Percentiles rank a stretch among this genome's conserved stretches.
Conservation (phyloP, 441 rosid genomes). For the Adansonia gregorii region DNA sequence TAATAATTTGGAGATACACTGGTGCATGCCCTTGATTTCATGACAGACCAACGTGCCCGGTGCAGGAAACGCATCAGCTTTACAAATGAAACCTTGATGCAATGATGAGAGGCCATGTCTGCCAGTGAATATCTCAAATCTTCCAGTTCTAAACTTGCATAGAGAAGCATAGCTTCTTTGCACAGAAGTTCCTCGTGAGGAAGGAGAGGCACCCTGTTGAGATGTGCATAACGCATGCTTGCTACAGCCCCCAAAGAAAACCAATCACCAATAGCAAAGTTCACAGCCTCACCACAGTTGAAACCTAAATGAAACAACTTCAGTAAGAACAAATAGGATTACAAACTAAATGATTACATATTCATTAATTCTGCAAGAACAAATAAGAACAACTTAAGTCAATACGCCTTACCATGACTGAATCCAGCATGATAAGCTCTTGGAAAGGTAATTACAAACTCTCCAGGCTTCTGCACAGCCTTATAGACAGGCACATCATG, state of each 20-base stretch:
- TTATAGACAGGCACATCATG: conserved; percentile 90
- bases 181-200: conserved; percentile 98
- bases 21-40: conserved; percentile 68
- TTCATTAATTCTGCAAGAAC: conserved; percentile 13
- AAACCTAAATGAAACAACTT: conserved; percentile 57
- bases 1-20: conserved; percentile 52
- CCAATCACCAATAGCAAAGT: conserved; percentile 98
- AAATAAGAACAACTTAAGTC: conserved; percentile 7
- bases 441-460: conserved; percentile 87
- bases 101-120: conserved; percentile 59
- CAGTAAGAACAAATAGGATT: conserved; percentile 6
- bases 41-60: conserved; percentile 75
- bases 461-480: conserved; percentile 99
- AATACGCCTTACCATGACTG: conserved; percentile 77
- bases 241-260: conserved; percentile 93
- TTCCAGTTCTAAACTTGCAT: conserved; percentile 54
- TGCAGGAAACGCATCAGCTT: conserved; percentile 86
- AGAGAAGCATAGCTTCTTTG: conserved; percentile 88
- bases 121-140: conserved; percentile 59
- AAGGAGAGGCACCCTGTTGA: conserved; percentile 85
- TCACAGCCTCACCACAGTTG: conserved; percentile 99
- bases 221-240: conserved; percentile 87
- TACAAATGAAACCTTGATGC: conserved; percentile 75
- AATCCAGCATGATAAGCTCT: conserved; percentile 99
- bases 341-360: background rate